Conservation (phyloP, 768 basidiomycete species). For the Boletellus sp. region DNA sequence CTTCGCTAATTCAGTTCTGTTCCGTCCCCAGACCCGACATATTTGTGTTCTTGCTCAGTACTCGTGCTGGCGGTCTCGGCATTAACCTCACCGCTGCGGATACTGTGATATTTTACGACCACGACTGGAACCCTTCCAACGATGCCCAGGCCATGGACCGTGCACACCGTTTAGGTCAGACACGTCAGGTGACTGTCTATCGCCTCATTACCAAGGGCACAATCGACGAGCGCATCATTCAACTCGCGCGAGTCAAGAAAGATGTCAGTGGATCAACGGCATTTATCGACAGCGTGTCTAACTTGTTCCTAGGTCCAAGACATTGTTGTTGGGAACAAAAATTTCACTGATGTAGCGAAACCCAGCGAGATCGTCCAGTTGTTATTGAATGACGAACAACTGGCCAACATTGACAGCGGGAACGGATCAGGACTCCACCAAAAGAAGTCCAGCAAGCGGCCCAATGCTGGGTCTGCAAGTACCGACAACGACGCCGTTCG, state of each 20-base stretch:
- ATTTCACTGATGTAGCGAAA: constrained; percentile 87
- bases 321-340: constrained; percentile 97
- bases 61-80: constrained; percentile 92
- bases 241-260: constrained; percentile 95
- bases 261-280: constrained; percentile 51
- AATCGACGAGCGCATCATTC: constrained; percentile 95
- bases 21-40: constrained; percentile 62
- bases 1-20: neutral
- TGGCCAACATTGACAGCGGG: constrained; percentile 63
- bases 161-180: constrained; percentile 94
- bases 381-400: constrained; percentile 90
- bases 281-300: neutral
- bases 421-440: constrained; percentile 35
- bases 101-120: constrained; percentile 27
- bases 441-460: constrained; percentile 35
- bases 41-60: constrained; percentile 90
- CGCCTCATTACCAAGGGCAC: constrained; percentile 91
- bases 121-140: constrained; percentile 76
- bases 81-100: constrained; percentile 86
- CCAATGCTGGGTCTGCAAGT: constrained; percentile 28
- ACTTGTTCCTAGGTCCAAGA: constrained; percentile 78
- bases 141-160: constrained; percentile 99
- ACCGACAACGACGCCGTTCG: constrained; percentile 40
- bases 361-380: constrained; percentile 96
- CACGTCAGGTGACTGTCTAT: constrained; percentile 95